These are phyloP conservation scores for Calonectria hawksworthii DNA, from an alignment of 2,329 filamentous ascomycete species.

Conservation along the genomic window DNA sequence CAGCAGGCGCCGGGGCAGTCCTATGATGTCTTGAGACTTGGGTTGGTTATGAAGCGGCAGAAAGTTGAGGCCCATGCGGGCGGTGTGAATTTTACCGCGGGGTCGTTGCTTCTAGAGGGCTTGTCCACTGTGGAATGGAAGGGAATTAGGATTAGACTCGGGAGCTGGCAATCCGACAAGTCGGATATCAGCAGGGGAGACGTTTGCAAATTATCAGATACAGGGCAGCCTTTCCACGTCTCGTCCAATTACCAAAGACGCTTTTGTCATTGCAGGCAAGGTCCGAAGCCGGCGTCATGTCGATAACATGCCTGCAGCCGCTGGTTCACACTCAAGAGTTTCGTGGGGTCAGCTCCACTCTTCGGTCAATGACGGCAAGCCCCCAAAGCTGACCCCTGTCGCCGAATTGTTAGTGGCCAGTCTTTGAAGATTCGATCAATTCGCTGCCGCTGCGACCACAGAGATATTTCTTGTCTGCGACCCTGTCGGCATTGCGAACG, in stretches of 20 bases:
- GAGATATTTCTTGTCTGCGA: constrained; percentile 18
- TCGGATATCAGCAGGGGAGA: background rate
- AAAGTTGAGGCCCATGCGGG: constrained; percentile 34
- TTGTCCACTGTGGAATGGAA: background rate
- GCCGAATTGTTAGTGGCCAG: constrained; percentile 32
- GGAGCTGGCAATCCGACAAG: background rate
- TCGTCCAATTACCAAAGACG: constrained; percentile 38
- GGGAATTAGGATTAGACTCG: background rate
- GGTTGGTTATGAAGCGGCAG: constrained; percentile 26
- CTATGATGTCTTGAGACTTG: constrained; percentile 8
- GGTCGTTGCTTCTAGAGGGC: constrained; percentile 25
- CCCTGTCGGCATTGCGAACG: constrained; percentile 21
- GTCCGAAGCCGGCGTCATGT: constrained; percentile 44
- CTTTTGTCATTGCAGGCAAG: constrained; percentile 43
- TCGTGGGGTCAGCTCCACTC: constrained; percentile 38
- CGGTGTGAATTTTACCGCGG: constrained; percentile 45
- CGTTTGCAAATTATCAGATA: background rate
- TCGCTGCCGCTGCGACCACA: background rate
- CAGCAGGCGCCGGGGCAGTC: background rate
- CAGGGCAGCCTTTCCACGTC: background rate
- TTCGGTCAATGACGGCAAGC: constrained; percentile 40
- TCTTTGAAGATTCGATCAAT: constrained; percentile 17
- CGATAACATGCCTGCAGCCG: constrained; percentile 4
- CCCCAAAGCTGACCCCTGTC: constrained; percentile 23
- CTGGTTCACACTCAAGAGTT: constrained; percentile 6